These are phyloP conservation scores for Cryptosporidium sp. DNA, from an alignment of 169 alveolate genomes.

Conservation along the genomic window DNA sequence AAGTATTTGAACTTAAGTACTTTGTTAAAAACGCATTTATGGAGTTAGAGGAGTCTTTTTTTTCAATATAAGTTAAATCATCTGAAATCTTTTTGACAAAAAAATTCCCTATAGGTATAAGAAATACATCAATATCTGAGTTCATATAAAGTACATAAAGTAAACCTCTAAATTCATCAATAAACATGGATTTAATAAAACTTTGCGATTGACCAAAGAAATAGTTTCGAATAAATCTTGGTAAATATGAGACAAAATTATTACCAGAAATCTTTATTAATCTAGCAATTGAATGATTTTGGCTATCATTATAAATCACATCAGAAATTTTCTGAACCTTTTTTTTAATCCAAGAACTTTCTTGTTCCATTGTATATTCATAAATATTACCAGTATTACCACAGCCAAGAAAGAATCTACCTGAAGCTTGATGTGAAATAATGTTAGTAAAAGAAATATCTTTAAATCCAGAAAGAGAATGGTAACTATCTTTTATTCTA, in stretches of 20 bases:
- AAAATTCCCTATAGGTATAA: conserved; percentile 19
- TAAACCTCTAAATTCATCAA: conserved; percentile 68
- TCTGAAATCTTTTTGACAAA: conserved; percentile 33
- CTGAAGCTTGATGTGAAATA: conserved; percentile 50
- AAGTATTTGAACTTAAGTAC: background rate
- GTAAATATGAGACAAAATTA: background rate
- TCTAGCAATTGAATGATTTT: background rate
- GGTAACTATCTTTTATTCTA: conserved; percentile 37
- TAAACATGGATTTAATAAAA: conserved; percentile 14
- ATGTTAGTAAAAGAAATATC: background rate
- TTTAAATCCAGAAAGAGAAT: conserved; percentile 29
- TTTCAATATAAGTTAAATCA: conserved; percentile 55
- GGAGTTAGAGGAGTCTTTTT: background rate
- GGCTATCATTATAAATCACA: background rate
- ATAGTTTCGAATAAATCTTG: conserved; percentile 6
- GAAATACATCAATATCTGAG: conserved; percentile 66
- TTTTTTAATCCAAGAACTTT: conserved; percentile 30
- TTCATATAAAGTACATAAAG: conserved; percentile 37
- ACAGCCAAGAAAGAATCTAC: conserved; percentile 57
- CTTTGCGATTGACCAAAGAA: background rate
- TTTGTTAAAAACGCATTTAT: background rate
- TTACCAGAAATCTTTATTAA: conserved; percentile 19
- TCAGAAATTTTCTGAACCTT: background rate
- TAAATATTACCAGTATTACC: conserved; percentile 44
- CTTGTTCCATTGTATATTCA: conserved; percentile 51